phyloP scores from a whole-genome alignment of 2,329 filamentous ascomycete genomes.

The Ophiostoma quercus region DNA sequence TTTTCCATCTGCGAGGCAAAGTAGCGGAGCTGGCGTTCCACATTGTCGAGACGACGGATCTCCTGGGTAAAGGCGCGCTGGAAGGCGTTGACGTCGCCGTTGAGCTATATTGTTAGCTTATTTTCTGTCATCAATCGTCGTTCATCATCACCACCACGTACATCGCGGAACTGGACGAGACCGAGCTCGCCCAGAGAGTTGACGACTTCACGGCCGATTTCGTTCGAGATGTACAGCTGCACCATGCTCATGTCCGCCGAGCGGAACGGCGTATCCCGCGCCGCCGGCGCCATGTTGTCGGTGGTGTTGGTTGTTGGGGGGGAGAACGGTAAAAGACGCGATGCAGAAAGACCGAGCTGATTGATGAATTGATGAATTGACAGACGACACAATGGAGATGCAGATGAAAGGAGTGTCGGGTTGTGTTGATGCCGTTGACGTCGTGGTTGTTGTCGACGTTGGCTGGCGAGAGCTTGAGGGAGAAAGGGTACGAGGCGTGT shows the following conservation, averaged over 20 bases:
- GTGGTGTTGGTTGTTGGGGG: conserved; percentile 17
- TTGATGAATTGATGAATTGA: neutral
- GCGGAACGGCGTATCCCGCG: conserved; percentile 94
- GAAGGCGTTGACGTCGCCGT: conserved; percentile 87
- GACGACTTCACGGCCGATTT: conserved; percentile 96
- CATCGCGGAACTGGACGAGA: conserved; percentile 94
- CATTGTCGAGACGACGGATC: conserved; percentile 94
- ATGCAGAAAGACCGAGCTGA: too few species aligned
- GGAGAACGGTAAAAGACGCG: neutral
- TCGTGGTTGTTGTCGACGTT: conserved; percentile 21
- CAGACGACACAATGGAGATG: neutral
- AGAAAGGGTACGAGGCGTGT: neutral
- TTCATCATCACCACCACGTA: conserved; percentile 43
- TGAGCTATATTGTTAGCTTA: conserved; percentile 57
- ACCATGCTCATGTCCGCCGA: conserved; percentile 99
- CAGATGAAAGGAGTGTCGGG: conserved; percentile 15
- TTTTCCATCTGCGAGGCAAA: conserved; percentile 97
- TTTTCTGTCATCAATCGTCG: neutral
- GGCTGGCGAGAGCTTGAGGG: conserved; percentile 22
- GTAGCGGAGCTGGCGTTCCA: conserved; percentile 93
- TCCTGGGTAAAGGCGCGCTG: conserved; percentile 97
- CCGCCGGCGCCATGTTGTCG: conserved; percentile 55
- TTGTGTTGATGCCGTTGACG: conserved; percentile 5
- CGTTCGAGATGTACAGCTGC: conserved; percentile 98
- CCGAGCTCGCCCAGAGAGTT: conserved; percentile 94